These are phyloP conservation scores for Fusarium buharicum DNA, from an alignment of 2,329 filamentous ascomycete species.

Conservation along the genomic window DNA sequence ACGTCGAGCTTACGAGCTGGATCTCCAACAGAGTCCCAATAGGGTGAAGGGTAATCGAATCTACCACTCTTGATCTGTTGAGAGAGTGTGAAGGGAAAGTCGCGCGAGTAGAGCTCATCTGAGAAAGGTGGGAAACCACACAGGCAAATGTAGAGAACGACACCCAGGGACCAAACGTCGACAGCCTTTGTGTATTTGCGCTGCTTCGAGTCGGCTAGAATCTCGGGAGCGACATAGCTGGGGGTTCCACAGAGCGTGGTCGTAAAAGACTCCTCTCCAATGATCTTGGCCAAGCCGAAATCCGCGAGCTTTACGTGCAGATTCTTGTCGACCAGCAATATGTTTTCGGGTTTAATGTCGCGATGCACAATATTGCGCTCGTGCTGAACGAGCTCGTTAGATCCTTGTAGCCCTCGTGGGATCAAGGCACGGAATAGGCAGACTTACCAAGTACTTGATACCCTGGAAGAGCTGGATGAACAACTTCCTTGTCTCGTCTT, in stretches of 20 bases:
- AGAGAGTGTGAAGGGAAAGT: slow-evolving; percentile 90
- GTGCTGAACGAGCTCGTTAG: slow-evolving; percentile 67
- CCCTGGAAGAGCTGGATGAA: slow-evolving; percentile 93
- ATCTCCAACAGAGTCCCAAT: slow-evolving; percentile 75
- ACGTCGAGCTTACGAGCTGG: slow-evolving; percentile 68
- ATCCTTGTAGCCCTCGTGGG: neutral
- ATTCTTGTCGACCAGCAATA: slow-evolving; percentile 85
- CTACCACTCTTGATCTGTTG: slow-evolving; percentile 88
- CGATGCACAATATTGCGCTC: slow-evolving; percentile 97
- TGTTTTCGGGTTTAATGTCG: slow-evolving; percentile 98
- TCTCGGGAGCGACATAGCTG: slow-evolving; percentile 95
- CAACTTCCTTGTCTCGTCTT: slow-evolving; percentile 84
- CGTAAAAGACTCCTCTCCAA: slow-evolving; percentile 97
- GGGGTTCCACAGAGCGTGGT: slow-evolving; percentile 97
- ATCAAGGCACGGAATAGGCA: neutral
- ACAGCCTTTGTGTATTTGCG: slow-evolving; percentile 95
- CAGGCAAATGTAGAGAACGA: slow-evolving; percentile 95
- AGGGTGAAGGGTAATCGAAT: slow-evolving; percentile 95
- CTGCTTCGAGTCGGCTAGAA: slow-evolving; percentile 82
- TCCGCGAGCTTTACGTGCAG: slow-evolving; percentile 92
- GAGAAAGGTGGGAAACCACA: slow-evolving; percentile 98
- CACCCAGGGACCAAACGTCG: slow-evolving; percentile 96
- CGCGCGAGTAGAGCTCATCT: slow-evolving; percentile 83
- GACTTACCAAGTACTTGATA: slow-evolving; percentile 88
- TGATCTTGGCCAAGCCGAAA: slow-evolving; percentile 97